Base-by-base conservation (phyloP, 208 protist species). In the Phytomonas sp. region DNA sequence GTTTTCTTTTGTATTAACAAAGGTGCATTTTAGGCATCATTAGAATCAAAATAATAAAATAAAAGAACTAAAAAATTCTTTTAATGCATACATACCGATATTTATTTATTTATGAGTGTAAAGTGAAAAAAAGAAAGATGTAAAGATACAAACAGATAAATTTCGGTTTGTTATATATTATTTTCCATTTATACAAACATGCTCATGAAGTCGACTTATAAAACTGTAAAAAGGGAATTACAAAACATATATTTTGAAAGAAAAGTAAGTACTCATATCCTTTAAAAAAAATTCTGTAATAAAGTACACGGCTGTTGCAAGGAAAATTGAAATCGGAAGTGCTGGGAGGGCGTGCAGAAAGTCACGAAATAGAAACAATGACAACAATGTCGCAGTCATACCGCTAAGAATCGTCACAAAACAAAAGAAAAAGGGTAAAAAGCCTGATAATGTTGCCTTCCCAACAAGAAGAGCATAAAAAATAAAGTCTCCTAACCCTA, bases 401-500 rank as follows among this genome's bases (percentile, higher is more conserved):
- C 88, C 89, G 5, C 79, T 10, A 19, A 92, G 65, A 40, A 94
- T 62, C 49, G 80, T 73, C 12, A 89, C 33, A 6, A 86, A 67
- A 59, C 75, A 87, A 60, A 88, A 86, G n/a, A 78, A 68, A 76
- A 79, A 91, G 49, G 81, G 69, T 26, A 93, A 63, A 56, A 87
- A 80, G 64, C 82, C 74, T 26, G 78, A 84, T 7, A 65, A 33
- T 7, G 79, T 79, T 11, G 88, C 84, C 40, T 75, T 82, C 26
- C 82, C 87, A 29, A 88, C 81, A 42, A 96, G 76, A 26, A 96
- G 65, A 67, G 84, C 84, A 75, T 93, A 96, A 77, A 96, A 96
- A 33, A 93, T 84, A 63, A 96, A 94, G 70, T 96, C 91, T 14
- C 91, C 91, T 12, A 96, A 69, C 5, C 91, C 91, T 0, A 96